Evolutionary conservation across 2,329 filamentous ascomycete species (phyloP).

Genomic region (Diplodia sapinea): DNA sequence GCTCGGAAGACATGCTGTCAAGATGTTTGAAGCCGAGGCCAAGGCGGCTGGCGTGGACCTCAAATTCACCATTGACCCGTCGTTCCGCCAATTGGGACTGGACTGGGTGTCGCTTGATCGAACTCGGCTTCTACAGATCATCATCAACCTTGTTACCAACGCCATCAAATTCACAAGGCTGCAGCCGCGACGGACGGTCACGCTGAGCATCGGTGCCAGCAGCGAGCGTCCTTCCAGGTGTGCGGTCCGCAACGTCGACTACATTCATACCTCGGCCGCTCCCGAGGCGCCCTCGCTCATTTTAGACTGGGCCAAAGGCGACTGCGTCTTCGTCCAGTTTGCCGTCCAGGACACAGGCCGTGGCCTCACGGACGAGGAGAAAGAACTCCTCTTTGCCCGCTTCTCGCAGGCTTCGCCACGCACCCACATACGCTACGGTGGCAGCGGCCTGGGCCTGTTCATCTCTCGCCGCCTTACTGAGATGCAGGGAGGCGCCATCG

Average conservation of each 20-base stretch:
- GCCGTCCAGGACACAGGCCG: slow-evolving; percentile 49
- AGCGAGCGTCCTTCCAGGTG: not conserved
- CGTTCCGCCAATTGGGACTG: slow-evolving; percentile 45
- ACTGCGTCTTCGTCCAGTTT: slow-evolving; percentile 46
- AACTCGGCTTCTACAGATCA: slow-evolving; percentile 52
- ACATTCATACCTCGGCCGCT: slow-evolving; percentile 24
- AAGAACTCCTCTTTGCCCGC: slow-evolving; percentile 40
- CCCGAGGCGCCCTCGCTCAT: slow-evolving; percentile 21
- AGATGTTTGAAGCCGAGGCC: slow-evolving; percentile 50
- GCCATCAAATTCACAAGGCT: slow-evolving; percentile 55
- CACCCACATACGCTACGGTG: slow-evolving; percentile 52
- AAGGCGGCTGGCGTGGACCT: slow-evolving; percentile 43
- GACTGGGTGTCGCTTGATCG: slow-evolving; percentile 52
- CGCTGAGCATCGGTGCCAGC: slow-evolving; percentile 47
- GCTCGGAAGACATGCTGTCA: slow-evolving; percentile 41
- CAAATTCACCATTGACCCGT: slow-evolving; percentile 44
- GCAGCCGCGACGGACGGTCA: slow-evolving; percentile 44
- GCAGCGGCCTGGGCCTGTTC: slow-evolving; percentile 53
- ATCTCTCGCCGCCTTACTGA: slow-evolving; percentile 55
- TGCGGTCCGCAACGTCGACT: not conserved
- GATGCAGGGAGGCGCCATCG: slow-evolving; percentile 54
- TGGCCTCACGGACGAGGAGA: slow-evolving; percentile 48
- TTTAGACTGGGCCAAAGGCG: slow-evolving; percentile 45
- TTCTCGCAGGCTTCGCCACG: slow-evolving; percentile 45
- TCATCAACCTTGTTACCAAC: slow-evolving; percentile 53